These are phyloP conservation scores for Mortierella sp. DNA, from an alignment of 371 early-diverging fungal species.

Conservation along the genomic window DNA sequence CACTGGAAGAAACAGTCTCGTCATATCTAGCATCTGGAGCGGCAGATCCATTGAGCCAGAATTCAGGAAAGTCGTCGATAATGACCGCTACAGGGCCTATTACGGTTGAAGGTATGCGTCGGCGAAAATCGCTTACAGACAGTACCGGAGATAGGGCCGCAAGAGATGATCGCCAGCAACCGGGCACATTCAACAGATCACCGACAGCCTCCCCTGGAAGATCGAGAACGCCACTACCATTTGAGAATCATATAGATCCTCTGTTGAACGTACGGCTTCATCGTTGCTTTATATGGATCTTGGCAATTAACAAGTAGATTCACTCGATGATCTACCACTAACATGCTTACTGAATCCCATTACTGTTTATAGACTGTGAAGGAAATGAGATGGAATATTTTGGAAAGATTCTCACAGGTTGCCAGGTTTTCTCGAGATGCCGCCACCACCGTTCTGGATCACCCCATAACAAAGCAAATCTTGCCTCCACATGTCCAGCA, in stretches of 20 bases:
- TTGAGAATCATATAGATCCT: slow-evolving; percentile 61
- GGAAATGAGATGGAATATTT: slow-evolving; percentile 82
- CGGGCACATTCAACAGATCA: slow-evolving; percentile 2
- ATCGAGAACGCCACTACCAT: slow-evolving; percentile 41
- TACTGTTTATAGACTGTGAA: slow-evolving; percentile 65
- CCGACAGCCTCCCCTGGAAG: slow-evolving; percentile 21
- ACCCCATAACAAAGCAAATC: slow-evolving; percentile 83
- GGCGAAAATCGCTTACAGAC: slow-evolving; percentile 19
- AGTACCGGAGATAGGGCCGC: slow-evolving; percentile 8
- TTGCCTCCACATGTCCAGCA: slow-evolving; percentile 78
- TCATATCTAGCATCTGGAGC: not conserved
- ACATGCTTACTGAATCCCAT: not conserved
- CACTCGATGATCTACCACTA: not conserved
- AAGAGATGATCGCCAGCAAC: slow-evolving; percentile 26
- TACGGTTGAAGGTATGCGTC: slow-evolving; percentile 49
- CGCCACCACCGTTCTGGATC: slow-evolving; percentile 79
- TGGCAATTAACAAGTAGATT: not conserved
- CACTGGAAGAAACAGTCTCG: slow-evolving; percentile 14
- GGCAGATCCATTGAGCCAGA: not conserved
- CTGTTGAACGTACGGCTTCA: slow-evolving; percentile 49
- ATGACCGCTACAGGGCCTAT: slow-evolving; percentile 29
- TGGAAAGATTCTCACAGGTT: slow-evolving; percentile 87
- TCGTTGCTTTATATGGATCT: not conserved
- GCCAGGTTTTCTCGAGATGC: slow-evolving; percentile 84
- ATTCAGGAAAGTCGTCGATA: not conserved